Conservation (phyloP, 129 eudicot genomes). For the Ambrosia artemisiifolia region DNA sequence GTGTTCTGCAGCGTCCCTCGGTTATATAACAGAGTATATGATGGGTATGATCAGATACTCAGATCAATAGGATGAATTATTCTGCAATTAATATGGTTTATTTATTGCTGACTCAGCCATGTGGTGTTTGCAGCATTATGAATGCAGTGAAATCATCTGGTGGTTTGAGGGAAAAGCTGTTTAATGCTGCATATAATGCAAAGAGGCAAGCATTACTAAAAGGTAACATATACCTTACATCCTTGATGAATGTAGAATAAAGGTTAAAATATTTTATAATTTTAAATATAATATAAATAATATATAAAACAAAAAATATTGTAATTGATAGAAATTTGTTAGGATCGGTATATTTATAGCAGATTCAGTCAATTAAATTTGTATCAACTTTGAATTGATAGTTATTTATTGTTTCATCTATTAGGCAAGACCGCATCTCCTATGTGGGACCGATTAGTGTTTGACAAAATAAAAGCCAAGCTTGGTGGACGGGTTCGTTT, state of each 20-base stretch:
- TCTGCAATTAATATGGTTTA: not conserved
- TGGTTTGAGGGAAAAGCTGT: conserved; percentile 57
- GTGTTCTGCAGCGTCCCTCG: conserved; percentile 91
- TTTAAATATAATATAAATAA: not conserved
- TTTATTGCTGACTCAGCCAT: conserved; percentile 12
- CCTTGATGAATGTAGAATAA: not conserved
- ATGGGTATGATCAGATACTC: conserved; percentile 52
- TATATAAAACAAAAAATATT: not conserved
- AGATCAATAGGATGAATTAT: not conserved
- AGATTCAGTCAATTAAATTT: not conserved
- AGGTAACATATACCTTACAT: conserved; percentile 37
- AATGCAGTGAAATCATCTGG: conserved; percentile 76
- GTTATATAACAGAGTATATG: conserved; percentile 63
- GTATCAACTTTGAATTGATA: not conserved
- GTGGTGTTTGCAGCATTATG: conserved; percentile 48
- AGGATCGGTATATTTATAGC: not conserved
- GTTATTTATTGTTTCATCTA: not conserved
- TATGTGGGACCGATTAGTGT: conserved; percentile 82
- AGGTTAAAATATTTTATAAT: not conserved
- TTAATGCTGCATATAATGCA: conserved; percentile 73
- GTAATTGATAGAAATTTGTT: not conserved
- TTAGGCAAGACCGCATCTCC: conserved; percentile 78
- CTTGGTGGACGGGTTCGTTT: conserved; percentile 86
- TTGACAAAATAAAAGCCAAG: conserved; percentile 68
- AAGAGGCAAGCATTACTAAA: conserved; percentile 69